Evolutionary conservation across 345 rosid species (phyloP).

Genomic region (Populus ilicifolia): DNA sequence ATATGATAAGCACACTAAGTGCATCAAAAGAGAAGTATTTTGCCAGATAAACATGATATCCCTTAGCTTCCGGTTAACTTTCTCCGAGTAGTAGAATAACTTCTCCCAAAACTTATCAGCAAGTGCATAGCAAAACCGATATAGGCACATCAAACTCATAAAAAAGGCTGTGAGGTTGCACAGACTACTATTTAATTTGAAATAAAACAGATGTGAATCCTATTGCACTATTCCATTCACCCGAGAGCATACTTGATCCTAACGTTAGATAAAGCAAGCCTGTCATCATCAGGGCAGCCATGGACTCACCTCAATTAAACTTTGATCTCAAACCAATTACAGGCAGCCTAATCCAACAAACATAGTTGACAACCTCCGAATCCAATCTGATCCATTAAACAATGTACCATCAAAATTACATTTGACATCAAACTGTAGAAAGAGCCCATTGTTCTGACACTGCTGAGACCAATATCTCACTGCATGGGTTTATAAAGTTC

Average conservation of each 20-base stretch:
- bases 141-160: background rate
- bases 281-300: background rate
- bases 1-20: background rate
- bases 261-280: background rate
- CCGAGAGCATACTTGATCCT: background rate
- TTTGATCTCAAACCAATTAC: background rate
- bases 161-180: background rate
- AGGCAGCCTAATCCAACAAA: background rate
- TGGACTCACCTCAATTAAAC: background rate
- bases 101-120: background rate
- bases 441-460: background rate
- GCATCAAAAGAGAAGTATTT: no score
- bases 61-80: no score
- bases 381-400: background rate
- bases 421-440: background rate
- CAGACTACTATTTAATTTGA: background rate
- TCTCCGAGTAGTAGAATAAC: no score
- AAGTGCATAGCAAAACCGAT: background rate
- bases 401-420: background rate
- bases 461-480: background rate
- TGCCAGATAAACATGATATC: no score
- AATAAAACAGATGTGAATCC: background rate
- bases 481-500: background rate
- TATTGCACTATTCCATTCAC: background rate
- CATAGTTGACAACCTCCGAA: background rate